Base-by-base conservation (phyloP, 345 rosid species). In the Rubroshorea leprosula region DNA sequence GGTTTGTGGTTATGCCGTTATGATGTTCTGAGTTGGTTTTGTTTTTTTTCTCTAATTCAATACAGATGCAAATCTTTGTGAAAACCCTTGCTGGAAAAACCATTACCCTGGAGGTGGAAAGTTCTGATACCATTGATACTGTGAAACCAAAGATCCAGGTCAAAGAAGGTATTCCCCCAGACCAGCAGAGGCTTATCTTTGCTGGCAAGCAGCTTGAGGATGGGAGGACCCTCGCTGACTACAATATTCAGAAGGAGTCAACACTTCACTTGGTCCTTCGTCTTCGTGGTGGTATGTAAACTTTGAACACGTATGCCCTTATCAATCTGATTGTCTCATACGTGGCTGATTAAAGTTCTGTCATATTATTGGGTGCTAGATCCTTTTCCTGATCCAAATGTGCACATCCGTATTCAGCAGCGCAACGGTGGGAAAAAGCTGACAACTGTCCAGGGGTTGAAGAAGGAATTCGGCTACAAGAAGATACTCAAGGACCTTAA, bases 21-120 rank as follows among this genome's bases (percentile, higher is more conserved):
- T n/a, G n/a, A n/a, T n/a, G n/a, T n/a, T n/a, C n/a, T n/a, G n/a
- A n/a, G n/a, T n/a, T n/a, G n/a, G n/a, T n/a, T n/a, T n/a, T n/a
- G n/a, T n/a, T n/a, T n/a, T n/a, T n/a, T n/a, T n/a, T n/a, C n/a
- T n/a, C n/a, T n/a, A n/a, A n/a, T n/a, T n/a, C n/a, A n/a, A n/a
- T n/a, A n/a, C n/a, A n/a, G n/a, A 71, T 71, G 75, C 75, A 71
- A 65, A 35, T 29, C 12, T 35, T 35, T 35, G 41, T 35, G 41
- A 35, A 35, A 13, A 35, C 41, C 12, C 41, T 35, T 35, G 12
- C 41, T 8, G 41, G 41, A 35, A 35, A 35, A 13, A 35, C 41
- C 9, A 35, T 35, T 13, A 35, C 41, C 3, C 9, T 35, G 9
- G 41, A 35, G 12, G 41, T 35, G 1, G 41, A 35, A 35, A 35